phyloP scores from a whole-genome alignment of 2,329 filamentous ascomycete species.

The Orbilia blumenaviensis region DNA sequence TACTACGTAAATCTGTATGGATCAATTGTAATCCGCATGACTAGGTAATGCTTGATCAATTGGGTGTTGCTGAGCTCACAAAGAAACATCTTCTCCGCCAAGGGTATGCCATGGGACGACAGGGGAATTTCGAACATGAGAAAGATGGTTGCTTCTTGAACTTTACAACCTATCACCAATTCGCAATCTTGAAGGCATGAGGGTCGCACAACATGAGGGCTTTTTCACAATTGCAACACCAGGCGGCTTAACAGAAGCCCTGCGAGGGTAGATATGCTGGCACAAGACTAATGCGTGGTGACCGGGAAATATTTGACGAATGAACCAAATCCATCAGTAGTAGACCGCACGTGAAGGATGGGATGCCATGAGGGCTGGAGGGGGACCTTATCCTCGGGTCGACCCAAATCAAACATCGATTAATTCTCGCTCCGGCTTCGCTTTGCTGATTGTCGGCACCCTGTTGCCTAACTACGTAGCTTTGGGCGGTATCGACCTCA shows the following conservation, averaged over 20 bases:
- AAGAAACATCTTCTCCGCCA: background rate
- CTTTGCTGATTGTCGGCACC: background rate
- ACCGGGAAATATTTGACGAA: constrained; percentile 34
- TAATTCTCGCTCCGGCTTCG: constrained; percentile 14
- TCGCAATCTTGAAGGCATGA: constrained; percentile 11
- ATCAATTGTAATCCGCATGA: background rate
- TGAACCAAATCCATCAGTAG: background rate
- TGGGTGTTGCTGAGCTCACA: background rate
- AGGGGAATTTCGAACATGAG: background rate
- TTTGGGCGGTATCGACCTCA: background rate
- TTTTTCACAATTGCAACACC: constrained; percentile 1
- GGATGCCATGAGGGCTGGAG: constrained; percentile 14
- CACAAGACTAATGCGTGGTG: constrained; percentile 14
- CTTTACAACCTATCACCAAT: constrained; percentile 1
- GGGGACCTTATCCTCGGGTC: constrained; percentile 26
- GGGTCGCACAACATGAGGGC: constrained; percentile 17
- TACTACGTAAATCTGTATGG: background rate
- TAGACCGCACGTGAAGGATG: constrained; percentile 9
- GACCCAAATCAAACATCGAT: constrained; percentile 1
- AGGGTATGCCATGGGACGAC: background rate
- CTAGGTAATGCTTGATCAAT: background rate
- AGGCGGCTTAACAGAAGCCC: background rate
- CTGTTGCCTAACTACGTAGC: constrained; percentile 1
- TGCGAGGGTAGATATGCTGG: background rate
- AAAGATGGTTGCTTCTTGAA: background rate